Evolutionary conservation across 2,329 filamentous ascomycete genomes (phyloP).

Genomic region (Ascocoryne sarcoides): DNA sequence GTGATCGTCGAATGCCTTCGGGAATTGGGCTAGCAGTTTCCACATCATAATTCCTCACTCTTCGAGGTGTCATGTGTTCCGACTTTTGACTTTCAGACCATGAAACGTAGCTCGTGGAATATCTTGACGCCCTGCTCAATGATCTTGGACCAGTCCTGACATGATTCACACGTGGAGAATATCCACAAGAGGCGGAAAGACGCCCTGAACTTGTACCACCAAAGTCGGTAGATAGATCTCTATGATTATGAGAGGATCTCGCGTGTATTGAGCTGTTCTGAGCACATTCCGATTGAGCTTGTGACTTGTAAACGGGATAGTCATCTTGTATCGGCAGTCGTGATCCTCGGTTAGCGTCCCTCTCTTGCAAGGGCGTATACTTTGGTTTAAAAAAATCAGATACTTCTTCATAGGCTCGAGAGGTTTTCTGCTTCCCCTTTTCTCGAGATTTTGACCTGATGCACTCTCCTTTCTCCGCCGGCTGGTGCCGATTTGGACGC

Average conservation of each 20-base stretch:
- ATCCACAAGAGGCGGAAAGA: too few species aligned
- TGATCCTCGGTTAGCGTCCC: neutral
- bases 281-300: too few species aligned
- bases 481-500: slow-evolving; percentile 16
- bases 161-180: neutral
- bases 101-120: neutral
- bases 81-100: neutral
- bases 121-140: neutral
- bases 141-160: neutral
- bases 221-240: too few species aligned
- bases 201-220: too few species aligned
- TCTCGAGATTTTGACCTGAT: slow-evolving; percentile 22
- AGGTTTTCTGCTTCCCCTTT: slow-evolving; percentile 17
- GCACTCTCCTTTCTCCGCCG: slow-evolving; percentile 20
- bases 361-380: slow-evolving; percentile 5
- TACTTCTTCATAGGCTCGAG: slow-evolving; percentile 20
- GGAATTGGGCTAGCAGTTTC: slow-evolving; percentile 18
- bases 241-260: too few species aligned
- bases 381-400: slow-evolving; percentile 23
- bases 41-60: neutral
- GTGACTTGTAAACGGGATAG: too few species aligned
- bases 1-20: slow-evolving; percentile 15
- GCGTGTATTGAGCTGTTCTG: too few species aligned
- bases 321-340: too few species aligned
- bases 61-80: neutral